These are phyloP conservation scores for Neohortaea acidophila DNA, from an alignment of 495 filamentous ascomycete species.

Conservation along the genomic window DNA sequence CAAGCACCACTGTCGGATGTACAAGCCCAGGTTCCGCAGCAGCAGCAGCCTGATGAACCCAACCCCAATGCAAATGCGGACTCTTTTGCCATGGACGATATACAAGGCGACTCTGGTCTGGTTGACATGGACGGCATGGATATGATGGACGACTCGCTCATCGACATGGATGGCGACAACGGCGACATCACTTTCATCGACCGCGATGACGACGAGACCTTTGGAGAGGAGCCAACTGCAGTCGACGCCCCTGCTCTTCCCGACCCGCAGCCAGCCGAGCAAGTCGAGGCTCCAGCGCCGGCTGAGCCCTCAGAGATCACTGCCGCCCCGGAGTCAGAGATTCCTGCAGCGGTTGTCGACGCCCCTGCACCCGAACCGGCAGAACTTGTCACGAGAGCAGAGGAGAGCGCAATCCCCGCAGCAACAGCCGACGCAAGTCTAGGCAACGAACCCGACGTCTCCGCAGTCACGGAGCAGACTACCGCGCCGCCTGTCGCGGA, in stretches of 20 bases:
- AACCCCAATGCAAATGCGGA: no score
- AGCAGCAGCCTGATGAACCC: constrained; percentile 16
- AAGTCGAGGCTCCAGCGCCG: neutral
- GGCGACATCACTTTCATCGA: constrained; percentile 12
- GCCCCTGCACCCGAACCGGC: neutral
- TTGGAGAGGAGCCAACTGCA: neutral
- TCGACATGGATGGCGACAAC: constrained; percentile 6
- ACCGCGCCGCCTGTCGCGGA: neutral
- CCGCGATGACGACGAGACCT: neutral
- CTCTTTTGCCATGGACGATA: constrained; percentile 4
- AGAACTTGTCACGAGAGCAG: neutral
- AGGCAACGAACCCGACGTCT: neutral
- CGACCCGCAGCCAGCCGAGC: no score
- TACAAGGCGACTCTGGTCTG: constrained; percentile 11
- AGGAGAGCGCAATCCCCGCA: neutral
- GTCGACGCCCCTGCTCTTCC: no score
- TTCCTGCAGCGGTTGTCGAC: neutral
- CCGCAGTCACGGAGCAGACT: neutral
- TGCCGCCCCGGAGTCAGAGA: neutral
- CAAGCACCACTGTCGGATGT: neutral
- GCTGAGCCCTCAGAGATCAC: neutral
- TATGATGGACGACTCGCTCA: constrained; percentile 12
- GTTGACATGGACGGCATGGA: constrained; percentile 3
- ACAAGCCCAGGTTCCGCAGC: neutral
- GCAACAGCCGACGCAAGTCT: neutral